Conservation (phyloP, 257 asterid genomes). For the Fraxinus americana region DNA sequence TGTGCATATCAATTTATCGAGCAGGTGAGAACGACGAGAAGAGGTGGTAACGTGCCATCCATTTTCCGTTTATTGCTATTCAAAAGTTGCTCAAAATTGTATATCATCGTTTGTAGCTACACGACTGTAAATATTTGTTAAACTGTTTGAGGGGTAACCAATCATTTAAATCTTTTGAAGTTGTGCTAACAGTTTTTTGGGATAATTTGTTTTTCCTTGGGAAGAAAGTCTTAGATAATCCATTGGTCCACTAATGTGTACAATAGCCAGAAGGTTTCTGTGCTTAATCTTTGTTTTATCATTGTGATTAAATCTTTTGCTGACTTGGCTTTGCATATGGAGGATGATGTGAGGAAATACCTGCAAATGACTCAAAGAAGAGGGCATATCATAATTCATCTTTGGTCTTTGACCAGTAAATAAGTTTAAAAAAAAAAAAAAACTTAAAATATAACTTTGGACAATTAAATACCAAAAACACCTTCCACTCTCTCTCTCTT, state of each 20-base stretch:
- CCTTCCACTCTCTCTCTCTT: no score
- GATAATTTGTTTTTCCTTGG: background rate
- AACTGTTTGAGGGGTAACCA: background rate
- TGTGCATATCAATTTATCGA: background rate
- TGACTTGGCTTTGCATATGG: no score
- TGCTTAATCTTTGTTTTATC: no score
- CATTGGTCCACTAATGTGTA: background rate
- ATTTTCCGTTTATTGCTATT: background rate
- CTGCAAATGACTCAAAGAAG: no score
- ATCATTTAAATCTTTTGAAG: background rate
- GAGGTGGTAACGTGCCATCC: background rate
- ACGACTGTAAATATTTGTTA: conserved; percentile 6
- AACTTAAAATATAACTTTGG: no score
- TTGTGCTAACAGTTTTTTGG: background rate
- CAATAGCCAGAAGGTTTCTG: no score
- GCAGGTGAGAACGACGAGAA: background rate
- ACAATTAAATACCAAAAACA: no score
- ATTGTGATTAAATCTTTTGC: no score
- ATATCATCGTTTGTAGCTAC: background rate
- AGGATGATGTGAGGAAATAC: no score
- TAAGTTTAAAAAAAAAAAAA: no score
- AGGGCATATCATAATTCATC: no score
- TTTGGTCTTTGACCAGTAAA: no score
- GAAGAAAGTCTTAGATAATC: background rate
- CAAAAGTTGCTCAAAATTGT: background rate